Evolutionary conservation across 371 early-diverging fungal species (phyloP).

Genomic region (Parasitella parasitica): DNA sequence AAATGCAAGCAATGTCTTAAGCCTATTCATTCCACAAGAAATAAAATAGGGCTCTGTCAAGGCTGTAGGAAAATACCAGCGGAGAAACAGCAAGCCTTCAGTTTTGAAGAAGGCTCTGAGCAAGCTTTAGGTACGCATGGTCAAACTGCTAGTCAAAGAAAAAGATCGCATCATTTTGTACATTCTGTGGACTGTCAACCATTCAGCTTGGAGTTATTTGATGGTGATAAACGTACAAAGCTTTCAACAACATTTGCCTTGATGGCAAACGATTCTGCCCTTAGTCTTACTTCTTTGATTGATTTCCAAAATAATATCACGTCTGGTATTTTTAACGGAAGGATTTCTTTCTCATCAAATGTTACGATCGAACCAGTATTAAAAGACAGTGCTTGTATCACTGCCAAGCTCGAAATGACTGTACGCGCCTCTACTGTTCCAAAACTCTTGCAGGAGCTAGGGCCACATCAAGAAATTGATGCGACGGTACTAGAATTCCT

Average conservation of each 20-base stretch:
- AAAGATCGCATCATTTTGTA: conserved; percentile 16
- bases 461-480: conserved; percentile 16
- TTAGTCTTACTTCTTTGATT: conserved; percentile 19
- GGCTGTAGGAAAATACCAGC: conserved; percentile 9
- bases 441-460: conserved; percentile 15
- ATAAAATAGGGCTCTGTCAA: conserved; percentile 14
- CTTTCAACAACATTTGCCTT: conserved; percentile 16
- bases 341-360: conserved; percentile 21
- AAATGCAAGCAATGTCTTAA: conserved; percentile 14
- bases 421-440: conserved; percentile 18
- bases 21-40: conserved; percentile 15
- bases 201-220: conserved; percentile 16
- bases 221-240: conserved; percentile 15
- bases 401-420: conserved; percentile 16
- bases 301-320: conserved; percentile 20
- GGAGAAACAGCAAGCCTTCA: conserved; percentile 11
- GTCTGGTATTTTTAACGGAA: conserved; percentile 20
- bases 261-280: conserved; percentile 10
- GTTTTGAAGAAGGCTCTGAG: conserved; percentile 10
- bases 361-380: conserved; percentile 13
- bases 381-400: conserved; percentile 11
- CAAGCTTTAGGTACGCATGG: conserved; percentile 11
- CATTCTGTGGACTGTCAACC: conserved; percentile 13
- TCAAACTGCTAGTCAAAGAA: conserved; percentile 18
- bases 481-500: conserved; percentile 14